Percentiles rank a stretch among this genome's conserved stretches.
These are phyloP conservation scores for Pleurotus djamor DNA, from an alignment of 768 basidiomycete species.

Conservation along the genomic window DNA sequence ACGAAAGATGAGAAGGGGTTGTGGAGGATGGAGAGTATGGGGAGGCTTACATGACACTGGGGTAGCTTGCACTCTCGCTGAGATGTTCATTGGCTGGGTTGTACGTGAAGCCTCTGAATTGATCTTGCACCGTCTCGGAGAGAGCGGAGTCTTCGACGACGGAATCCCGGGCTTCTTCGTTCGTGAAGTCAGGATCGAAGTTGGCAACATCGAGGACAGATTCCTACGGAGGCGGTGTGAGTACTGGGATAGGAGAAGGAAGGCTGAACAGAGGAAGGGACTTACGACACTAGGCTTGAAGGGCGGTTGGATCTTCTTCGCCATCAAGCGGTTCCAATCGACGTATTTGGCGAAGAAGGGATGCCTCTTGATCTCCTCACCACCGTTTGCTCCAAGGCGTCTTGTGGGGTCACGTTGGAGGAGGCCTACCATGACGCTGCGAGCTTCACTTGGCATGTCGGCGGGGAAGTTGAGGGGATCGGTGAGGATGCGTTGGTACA, in stretches of 20 bases:
- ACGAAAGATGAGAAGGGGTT: background rate
- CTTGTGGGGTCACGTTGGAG: constrained; percentile 85
- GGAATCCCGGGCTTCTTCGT: constrained; percentile 91
- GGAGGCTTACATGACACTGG: constrained; percentile 33
- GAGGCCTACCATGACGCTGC: constrained; percentile 84
- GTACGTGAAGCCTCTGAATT: constrained; percentile 91
- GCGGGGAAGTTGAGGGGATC: constrained; percentile 92
- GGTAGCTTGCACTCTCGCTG: constrained; percentile 79
- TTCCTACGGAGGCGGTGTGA: constrained; percentile 45
- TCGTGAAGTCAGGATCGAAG: constrained; percentile 98
- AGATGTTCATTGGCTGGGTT: constrained; percentile 84
- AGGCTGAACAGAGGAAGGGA: constrained; percentile 10
- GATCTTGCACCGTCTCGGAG: constrained; percentile 95
- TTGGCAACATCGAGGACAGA: constrained; percentile 93
- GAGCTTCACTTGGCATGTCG: constrained; percentile 86
- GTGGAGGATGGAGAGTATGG: background rate
- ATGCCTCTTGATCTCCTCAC: constrained; percentile 94
- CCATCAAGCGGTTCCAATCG: constrained; percentile 85
- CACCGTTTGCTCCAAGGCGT: constrained; percentile 90
- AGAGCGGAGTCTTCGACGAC: constrained; percentile 92
- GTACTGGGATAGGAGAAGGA: background rate
- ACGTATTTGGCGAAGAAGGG: constrained; percentile 94
- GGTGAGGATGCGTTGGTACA: constrained; percentile 93
- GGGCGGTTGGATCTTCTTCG: constrained; percentile 95
- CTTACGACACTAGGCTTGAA: constrained; percentile 96